Evolutionary conservation across 495 filamentous ascomycete species (phyloP).

Genomic region (Trichoderma virens): DNA sequence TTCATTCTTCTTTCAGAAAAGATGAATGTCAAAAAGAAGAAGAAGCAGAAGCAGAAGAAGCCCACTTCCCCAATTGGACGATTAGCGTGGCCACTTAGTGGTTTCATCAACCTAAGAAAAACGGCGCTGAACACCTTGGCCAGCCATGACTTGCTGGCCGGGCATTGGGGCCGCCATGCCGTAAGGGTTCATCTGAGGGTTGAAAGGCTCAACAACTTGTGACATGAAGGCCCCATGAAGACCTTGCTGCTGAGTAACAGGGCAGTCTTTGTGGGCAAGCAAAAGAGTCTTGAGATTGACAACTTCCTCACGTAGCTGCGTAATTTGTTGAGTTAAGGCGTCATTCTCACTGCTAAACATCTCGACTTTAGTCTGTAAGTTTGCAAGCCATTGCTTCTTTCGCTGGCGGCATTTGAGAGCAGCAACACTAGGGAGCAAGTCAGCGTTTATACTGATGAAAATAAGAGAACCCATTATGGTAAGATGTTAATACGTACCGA

Average conservation of each 20-base stretch:
- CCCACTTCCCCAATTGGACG: no score
- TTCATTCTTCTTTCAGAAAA: no score
- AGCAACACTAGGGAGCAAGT: constrained; percentile 59
- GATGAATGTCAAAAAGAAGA: no score
- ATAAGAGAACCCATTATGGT: no score
- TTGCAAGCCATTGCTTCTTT: constrained; percentile 98
- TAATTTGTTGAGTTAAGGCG: constrained; percentile 71
- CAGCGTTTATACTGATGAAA: constrained; percentile 16
- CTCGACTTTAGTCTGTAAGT: constrained; percentile 91
- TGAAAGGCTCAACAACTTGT: constrained; percentile 36
- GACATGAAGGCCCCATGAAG: constrained; percentile 62
- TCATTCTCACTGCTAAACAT: constrained; percentile 88
- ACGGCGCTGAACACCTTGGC: constrained; percentile 43
- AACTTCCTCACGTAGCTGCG: constrained; percentile 81
- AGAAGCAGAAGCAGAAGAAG: no score
- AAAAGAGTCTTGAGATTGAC: constrained; percentile 91
- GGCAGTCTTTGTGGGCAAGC: constrained; percentile 94
- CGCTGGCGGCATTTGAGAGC: constrained; percentile 95
- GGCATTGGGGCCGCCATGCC: constrained; percentile 53
- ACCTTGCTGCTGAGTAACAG: constrained; percentile 82
- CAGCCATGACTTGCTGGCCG: constrained; percentile 48
- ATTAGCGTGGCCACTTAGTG: not conserved
- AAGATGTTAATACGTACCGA: constrained; percentile 52
- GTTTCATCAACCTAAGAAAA: constrained; percentile 32
- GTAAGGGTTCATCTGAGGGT: constrained; percentile 62